phyloP scores from a whole-genome alignment of 768 basidiomycete genomes.

The Cystofilobasidium ferigula region DNA sequence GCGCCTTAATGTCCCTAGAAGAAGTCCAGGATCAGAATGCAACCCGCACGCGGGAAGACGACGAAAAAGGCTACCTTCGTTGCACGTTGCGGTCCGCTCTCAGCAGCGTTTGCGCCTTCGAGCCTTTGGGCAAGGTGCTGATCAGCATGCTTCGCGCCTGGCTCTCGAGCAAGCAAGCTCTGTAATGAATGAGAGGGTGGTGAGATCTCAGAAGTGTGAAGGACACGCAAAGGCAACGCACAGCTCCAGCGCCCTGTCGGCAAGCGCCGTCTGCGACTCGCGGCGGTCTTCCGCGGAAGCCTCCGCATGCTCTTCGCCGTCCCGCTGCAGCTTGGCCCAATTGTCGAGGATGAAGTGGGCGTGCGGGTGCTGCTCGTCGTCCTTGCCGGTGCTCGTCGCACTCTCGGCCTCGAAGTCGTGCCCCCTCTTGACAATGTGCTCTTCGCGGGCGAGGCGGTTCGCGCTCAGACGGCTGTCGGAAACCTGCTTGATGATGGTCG shows the following conservation, averaged over 20 bases:
- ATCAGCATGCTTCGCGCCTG: slow-evolving; percentile 34
- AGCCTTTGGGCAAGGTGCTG: slow-evolving; percentile 27
- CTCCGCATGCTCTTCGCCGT: not conserved
- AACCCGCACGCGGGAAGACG: not conserved
- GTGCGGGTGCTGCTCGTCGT: slow-evolving; percentile 31
- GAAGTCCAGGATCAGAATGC: not conserved
- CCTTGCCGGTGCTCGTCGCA: slow-evolving; percentile 8
- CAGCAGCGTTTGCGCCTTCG: slow-evolving; percentile 33
- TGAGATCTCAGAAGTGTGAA: slow-evolving; percentile 29
- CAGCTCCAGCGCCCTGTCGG: slow-evolving; percentile 26
- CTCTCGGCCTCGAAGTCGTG: slow-evolving; percentile 25
- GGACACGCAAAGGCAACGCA: slow-evolving; percentile 11
- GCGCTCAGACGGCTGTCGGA: not conserved
- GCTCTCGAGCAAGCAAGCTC: slow-evolving; percentile 30
- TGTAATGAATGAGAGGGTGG: not conserved
- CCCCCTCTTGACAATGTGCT: not conserved
- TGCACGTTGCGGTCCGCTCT: slow-evolving; percentile 38
- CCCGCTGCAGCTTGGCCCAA: slow-evolving; percentile 25
- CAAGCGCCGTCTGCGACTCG: slow-evolving; percentile 11
- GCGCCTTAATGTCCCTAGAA: slow-evolving; percentile 7
- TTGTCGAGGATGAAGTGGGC: slow-evolving; percentile 31
- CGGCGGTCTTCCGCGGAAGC: slow-evolving; percentile 9
- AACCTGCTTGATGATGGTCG: slow-evolving; percentile 27
- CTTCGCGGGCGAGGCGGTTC: not conserved
- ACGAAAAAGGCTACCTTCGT: slow-evolving; percentile 30